Conservation (phyloP, 805 yeast species). For the Metschnikowia corniflorae region DNA sequence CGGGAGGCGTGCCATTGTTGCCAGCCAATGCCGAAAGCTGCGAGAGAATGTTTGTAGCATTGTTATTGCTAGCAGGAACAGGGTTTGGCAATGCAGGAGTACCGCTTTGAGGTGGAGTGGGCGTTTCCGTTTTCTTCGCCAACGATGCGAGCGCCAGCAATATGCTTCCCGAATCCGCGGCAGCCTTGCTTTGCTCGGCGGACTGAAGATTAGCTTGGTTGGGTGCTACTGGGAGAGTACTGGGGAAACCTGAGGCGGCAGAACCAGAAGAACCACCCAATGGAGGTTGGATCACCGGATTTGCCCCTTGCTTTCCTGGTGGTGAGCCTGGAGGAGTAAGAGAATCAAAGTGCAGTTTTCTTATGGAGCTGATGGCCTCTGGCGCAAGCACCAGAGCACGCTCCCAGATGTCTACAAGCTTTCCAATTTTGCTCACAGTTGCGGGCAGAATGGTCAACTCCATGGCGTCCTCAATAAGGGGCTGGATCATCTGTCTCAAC, state of each 20-base stretch:
- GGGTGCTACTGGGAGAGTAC: slow-evolving; percentile 15
- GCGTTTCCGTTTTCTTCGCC: slow-evolving; percentile 42
- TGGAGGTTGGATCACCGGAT: not conserved
- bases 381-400: slow-evolving; percentile 73
- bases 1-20: slow-evolving; percentile 13
- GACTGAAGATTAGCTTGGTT: not conserved
- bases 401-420: slow-evolving; percentile 90
- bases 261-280: slow-evolving; percentile 1
- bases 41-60: slow-evolving; percentile 40
- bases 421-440: slow-evolving; percentile 67
- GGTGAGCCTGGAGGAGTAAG: slow-evolving; percentile 69
- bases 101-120: slow-evolving; percentile 27
- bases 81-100: slow-evolving; percentile 21
- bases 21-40: slow-evolving; percentile 42
- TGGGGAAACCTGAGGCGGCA: slow-evolving; percentile 5
- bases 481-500: slow-evolving; percentile 61
- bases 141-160: slow-evolving; percentile 67
- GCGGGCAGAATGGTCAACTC: slow-evolving; percentile 50
- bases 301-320: slow-evolving; percentile 30
- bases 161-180: slow-evolving; percentile 56
- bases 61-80: slow-evolving; percentile 14
- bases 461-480: slow-evolving; percentile 60
- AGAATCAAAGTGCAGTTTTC: slow-evolving; percentile 56
- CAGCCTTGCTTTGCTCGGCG: slow-evolving; percentile 11
- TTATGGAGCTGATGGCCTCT: slow-evolving; percentile 50